phyloP scores from a whole-genome alignment of 106 monocot genomes.

The Dactylorhiza incarnata region DNA sequence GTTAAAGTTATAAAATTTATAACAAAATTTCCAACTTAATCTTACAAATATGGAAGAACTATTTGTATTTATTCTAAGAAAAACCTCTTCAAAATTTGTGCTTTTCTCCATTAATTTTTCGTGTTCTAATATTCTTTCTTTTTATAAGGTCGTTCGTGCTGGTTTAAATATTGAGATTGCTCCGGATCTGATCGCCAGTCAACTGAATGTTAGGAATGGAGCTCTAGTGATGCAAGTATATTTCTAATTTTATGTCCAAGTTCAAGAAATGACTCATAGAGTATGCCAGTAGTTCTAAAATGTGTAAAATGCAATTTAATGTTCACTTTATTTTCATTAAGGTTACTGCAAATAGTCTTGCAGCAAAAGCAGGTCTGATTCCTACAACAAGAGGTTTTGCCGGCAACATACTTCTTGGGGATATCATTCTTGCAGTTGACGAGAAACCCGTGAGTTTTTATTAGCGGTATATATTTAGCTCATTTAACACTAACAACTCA shows the following conservation, averaged over 20 bases:
- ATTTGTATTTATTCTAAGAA: no score
- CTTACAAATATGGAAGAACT: no score
- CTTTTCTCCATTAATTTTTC: no score
- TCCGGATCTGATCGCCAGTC: conserved; percentile 69
- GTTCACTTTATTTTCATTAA: conserved; percentile 2
- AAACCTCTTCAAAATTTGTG: no score
- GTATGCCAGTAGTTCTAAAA: neutral
- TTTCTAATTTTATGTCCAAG: neutral
- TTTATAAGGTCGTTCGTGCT: conserved; percentile 68
- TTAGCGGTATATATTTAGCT: no score
- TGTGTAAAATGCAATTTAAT: neutral
- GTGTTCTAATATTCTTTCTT: neutral
- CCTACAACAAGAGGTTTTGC: conserved; percentile 81
- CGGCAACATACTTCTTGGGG: conserved; percentile 83
- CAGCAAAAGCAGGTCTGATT: conserved; percentile 80
- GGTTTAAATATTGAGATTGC: conserved; percentile 79
- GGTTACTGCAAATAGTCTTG: conserved; percentile 61
- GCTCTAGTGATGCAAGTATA: conserved; percentile 77
- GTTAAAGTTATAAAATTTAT: no score
- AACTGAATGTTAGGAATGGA: conserved; percentile 86
- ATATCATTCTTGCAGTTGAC: conserved; percentile 68
- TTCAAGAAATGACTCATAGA: neutral
- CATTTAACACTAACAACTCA: no score
- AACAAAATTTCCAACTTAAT: no score
- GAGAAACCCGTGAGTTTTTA: conserved; percentile 57